Conservation (phyloP, 352 stramenopile species). For the Proteromonas lacertae region DNA sequence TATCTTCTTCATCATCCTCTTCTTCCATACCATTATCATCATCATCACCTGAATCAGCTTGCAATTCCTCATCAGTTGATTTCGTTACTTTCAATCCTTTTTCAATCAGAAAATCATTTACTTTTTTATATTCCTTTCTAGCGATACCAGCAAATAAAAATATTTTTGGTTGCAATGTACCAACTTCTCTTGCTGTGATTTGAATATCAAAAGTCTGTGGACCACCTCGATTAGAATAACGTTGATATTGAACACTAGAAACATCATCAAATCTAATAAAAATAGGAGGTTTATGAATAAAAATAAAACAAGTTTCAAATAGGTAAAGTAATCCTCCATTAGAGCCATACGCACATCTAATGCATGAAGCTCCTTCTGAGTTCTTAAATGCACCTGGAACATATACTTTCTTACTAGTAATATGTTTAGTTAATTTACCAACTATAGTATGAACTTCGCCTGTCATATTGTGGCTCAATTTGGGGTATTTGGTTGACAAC, state of each 20-base stretch:
- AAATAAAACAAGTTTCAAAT: slow-evolving; percentile 68
- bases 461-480: slow-evolving; percentile 73
- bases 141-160: background rate
- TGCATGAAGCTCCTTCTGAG: slow-evolving; percentile 3
- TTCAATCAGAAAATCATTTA: too few species aligned
- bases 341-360: slow-evolving; percentile 58
- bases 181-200: slow-evolving; percentile 7
- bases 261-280: slow-evolving; percentile 94
- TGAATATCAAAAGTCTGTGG: slow-evolving; percentile 5
- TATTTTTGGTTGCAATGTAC: slow-evolving; percentile 10
- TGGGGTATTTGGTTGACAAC: slow-evolving; percentile 74
- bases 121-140: background rate
- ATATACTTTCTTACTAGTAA: slow-evolving; percentile 17
- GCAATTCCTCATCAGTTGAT: too few species aligned
- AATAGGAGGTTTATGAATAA: slow-evolving; percentile 93
- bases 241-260: slow-evolving; percentile 83
- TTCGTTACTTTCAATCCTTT: too few species aligned
- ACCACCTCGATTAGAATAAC: slow-evolving; percentile 46
- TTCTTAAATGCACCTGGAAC: slow-evolving; percentile 1
- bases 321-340: slow-evolving; percentile 84
- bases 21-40: too few species aligned
- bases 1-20: too few species aligned
- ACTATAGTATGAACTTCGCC: slow-evolving; percentile 81
- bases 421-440: slow-evolving; percentile 84
- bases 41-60: too few species aligned